Base-by-base conservation (phyloP, 2,329 filamentous ascomycete species). In the Aureobasidium sp. region DNA sequence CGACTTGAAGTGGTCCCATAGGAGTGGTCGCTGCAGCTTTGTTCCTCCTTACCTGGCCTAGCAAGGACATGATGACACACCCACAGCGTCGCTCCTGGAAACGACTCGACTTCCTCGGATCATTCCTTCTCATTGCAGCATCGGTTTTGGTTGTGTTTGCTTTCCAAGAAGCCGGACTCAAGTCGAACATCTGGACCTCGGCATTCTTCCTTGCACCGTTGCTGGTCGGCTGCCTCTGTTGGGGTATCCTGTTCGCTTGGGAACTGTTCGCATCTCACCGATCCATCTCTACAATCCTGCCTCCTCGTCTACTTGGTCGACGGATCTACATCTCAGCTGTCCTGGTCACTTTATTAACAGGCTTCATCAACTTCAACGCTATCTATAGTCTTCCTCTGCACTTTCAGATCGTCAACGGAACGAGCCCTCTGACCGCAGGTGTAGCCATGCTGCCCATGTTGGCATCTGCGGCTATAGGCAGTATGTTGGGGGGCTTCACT, bases 331-430 rank as follows among this genome's bases (percentile, higher is more conserved):
- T 7, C 4, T 30, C 25, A 8, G 25, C 25, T 16, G 40, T 42
- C 4, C 6, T 42, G 6, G 8, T 42, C n/a, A 42, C 40, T 5
- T 19, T 19, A n/a, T 4, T 30, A 4, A 42, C 40, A 1, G 40
- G 40, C 7, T 30, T 42, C n/a, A 25, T 29, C 7, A 42, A 42
- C 25, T 29, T 21, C 16, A 42, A 6, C 25, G 40, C 40, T 10
- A 21, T 42, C 6, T 42, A 42, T 16, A 30, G 16, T 29, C 40
- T 42, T 8, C 40, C 40, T 8, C 24, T 42, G 1, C 40, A 42
- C 40, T 42, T 42, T 16, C 40, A 42, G 30, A 30, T 42, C 40
- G 40, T 42, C 25, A 42, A 30, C 10, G 40, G 40, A 29, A 30
- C 22, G 4, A 19, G 24, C 11, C 12, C 40, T 7, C 40, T 30